Evolutionary conservation across 768 basidiomycete species (phyloP).

Genomic region (Flagelloscypha sp.): DNA sequence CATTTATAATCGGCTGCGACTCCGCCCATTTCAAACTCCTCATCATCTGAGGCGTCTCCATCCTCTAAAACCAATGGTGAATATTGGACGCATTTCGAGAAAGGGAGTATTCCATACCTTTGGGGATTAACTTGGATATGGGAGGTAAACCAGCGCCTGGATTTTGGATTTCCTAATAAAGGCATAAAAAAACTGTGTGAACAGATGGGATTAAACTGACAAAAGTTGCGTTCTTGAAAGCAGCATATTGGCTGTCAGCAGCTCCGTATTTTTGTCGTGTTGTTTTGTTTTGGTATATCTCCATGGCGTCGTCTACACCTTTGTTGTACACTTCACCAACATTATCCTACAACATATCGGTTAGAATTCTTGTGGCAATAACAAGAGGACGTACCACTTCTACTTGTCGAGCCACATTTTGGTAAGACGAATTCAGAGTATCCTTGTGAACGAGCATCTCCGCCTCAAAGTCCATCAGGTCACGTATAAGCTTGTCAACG

Average conservation of each 20-base stretch:
- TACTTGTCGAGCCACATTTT: slow-evolving; percentile 46
- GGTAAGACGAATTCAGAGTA: slow-evolving; percentile 46
- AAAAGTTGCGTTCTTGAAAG: slow-evolving; percentile 61
- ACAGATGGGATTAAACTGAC: slow-evolving; percentile 31
- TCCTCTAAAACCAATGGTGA: slow-evolving; percentile 44
- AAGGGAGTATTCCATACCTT: slow-evolving; percentile 36
- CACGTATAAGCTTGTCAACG: slow-evolving; percentile 61
- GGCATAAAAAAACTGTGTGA: slow-evolving; percentile 1
- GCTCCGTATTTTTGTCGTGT: slow-evolving; percentile 76
- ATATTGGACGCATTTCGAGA: slow-evolving; percentile 1
- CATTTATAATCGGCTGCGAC: slow-evolving; percentile 78
- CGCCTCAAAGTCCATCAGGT: slow-evolving; percentile 55
- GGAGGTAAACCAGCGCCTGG: slow-evolving; percentile 68
- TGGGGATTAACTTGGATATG: slow-evolving; percentile 60
- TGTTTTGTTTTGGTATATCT: slow-evolving; percentile 51
- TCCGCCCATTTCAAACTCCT: slow-evolving; percentile 85
- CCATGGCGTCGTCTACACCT: slow-evolving; percentile 31
- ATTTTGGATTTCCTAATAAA: slow-evolving; percentile 53
- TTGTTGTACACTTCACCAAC: slow-evolving; percentile 42
- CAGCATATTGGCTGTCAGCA: slow-evolving; percentile 47
- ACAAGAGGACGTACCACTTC: slow-evolving; percentile 41
- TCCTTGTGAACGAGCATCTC: slow-evolving; percentile 52
- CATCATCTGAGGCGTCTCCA: slow-evolving; percentile 77
- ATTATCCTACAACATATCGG: slow-evolving; percentile 34
- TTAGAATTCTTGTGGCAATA: not conserved